These are phyloP conservation scores for Lagenidium sp. DNA, from an alignment of 352 stramenopile genomes.

Conservation along the genomic window DNA sequence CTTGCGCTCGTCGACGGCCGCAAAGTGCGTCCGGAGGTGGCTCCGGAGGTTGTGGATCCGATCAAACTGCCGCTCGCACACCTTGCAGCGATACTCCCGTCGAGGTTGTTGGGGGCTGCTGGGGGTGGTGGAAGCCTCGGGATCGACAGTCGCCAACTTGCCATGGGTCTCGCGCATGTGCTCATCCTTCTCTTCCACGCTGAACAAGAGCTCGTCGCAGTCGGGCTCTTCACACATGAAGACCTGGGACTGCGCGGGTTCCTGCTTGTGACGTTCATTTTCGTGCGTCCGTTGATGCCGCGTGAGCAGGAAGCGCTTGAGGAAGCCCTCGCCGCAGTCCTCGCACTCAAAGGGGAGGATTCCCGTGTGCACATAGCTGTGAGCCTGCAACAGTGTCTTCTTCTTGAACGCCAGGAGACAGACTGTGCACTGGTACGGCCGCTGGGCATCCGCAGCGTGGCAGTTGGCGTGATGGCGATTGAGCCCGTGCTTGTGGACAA, in stretches of 20 bases:
- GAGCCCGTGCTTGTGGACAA: constrained; percentile 65
- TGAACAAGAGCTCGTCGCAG: constrained; percentile 51
- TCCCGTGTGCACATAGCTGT: constrained; percentile 71
- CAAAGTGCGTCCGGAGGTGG: constrained; percentile 55
- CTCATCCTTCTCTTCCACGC: constrained; percentile 23
- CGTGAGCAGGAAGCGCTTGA: constrained; percentile 48
- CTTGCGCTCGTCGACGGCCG: constrained; percentile 53
- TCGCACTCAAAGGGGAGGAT: constrained; percentile 62
- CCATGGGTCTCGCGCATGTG: constrained; percentile 30
- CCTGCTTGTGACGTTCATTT: constrained; percentile 2
- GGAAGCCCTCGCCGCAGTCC: constrained; percentile 43
- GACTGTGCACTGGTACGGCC: constrained; percentile 44
- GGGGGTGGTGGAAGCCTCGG: neutral
- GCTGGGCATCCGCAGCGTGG: constrained; percentile 12
- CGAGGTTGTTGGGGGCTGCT: neutral
- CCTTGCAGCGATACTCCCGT: constrained; percentile 28
- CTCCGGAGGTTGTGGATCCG: constrained; percentile 45
- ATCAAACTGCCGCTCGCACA: constrained; percentile 40
- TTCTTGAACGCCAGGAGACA: constrained; percentile 75
- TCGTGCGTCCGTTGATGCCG: constrained; percentile 42
- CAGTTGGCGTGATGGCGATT: constrained; percentile 44
- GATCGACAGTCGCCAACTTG: neutral
- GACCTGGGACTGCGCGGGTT: constrained; percentile 29
- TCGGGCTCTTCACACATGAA: constrained; percentile 31
- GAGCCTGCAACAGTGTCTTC: constrained; percentile 65